Conservation (phyloP, 148 eudicot genomes). For the Heliamphora exappendiculata region DNA sequence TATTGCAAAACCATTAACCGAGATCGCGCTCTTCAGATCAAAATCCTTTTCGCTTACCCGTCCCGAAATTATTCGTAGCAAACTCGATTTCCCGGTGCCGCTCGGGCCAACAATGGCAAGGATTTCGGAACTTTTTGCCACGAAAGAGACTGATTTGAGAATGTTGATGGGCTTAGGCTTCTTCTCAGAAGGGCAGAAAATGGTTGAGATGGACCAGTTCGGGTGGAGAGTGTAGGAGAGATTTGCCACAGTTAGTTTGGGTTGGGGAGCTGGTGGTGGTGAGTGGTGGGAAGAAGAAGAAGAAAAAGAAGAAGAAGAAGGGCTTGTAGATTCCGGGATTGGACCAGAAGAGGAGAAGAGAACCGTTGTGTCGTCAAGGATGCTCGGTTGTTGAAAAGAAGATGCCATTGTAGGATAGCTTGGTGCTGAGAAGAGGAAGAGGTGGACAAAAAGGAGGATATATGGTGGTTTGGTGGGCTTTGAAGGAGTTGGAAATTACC, state of each 20-base stretch:
- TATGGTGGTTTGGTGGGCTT: background rate
- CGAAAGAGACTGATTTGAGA: conserved; percentile 68
- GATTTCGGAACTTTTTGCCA: conserved; percentile 53
- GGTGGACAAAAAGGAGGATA: background rate
- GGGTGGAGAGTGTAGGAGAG: conserved; percentile 66
- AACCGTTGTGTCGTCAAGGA: conserved; percentile 54
- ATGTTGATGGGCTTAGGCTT: conserved; percentile 45
- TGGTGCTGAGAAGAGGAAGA: background rate
- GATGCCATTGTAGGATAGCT: conserved; percentile 32
- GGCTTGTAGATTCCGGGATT: conserved; percentile 51
- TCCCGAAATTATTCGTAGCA: conserved; percentile 62
- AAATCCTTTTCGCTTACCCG: conserved; percentile 44
- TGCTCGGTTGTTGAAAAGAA: conserved; percentile 39
- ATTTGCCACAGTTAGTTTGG: conserved; percentile 42
- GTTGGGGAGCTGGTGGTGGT: conserved; percentile 22
- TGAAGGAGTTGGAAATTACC: background rate
- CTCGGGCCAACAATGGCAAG: conserved; percentile 90
- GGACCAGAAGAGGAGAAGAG: conserved; percentile 56
- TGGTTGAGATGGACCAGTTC: conserved; percentile 18
- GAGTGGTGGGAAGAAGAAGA: conserved; percentile 59
- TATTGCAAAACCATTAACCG: conserved; percentile 34
- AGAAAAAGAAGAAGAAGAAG: conserved; percentile 54
- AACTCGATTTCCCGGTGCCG: conserved; percentile 88
- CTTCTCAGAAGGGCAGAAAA: background rate
- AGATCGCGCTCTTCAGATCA: conserved; percentile 43